Evolutionary conservation across 805 yeast species (phyloP).

Genomic region (Brettanomyces custersianus): DNA sequence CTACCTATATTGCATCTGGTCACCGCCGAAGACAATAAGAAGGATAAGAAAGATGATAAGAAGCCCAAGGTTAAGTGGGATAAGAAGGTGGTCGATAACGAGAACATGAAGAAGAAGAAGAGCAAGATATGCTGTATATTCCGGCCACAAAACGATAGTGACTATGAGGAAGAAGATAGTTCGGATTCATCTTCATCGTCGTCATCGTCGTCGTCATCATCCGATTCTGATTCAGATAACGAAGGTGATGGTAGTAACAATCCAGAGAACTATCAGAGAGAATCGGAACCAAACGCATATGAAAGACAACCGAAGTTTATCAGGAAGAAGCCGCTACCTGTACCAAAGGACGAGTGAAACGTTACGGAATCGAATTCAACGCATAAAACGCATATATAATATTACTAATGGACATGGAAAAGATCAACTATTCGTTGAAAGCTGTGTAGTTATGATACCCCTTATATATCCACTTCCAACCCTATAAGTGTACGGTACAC

Average conservation of each 20-base stretch:
- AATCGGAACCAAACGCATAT: conserved; percentile 63
- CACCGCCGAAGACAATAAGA: conserved; percentile 11
- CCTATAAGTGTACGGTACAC: conserved; percentile 63
- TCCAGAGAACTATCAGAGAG: conserved; percentile 4
- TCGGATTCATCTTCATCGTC: conserved; percentile 11
- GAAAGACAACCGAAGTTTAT: conserved; percentile 72
- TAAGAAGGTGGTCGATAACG: conserved; percentile 84
- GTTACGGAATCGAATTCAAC: neutral
- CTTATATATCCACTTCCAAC: conserved; percentile 36
- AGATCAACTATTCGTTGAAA: neutral
- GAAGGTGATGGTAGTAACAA: conserved; percentile 8
- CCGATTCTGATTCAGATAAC: conserved; percentile 12
- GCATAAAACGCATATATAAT: neutral
- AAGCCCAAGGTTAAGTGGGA: conserved; percentile 70
- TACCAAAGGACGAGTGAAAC: neutral
- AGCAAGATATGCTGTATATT: conserved; percentile 85
- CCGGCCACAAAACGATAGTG: conserved; percentile 62
- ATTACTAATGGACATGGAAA: neutral
- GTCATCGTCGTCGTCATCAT: conserved; percentile 16
- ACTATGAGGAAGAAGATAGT: conserved; percentile 20
- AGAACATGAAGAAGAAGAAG: conserved; percentile 78
- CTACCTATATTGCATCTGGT: conserved; percentile 14
- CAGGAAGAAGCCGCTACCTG: conserved; percentile 12
- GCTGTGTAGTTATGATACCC: neutral
- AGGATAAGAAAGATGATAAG: conserved; percentile 9